A percentile compares a stretch with the other conserved stretches of the same genome.
These are phyloP conservation scores for Termitomyces sp. DNA, from an alignment of 768 basidiomycete species.

Conservation along the genomic window DNA sequence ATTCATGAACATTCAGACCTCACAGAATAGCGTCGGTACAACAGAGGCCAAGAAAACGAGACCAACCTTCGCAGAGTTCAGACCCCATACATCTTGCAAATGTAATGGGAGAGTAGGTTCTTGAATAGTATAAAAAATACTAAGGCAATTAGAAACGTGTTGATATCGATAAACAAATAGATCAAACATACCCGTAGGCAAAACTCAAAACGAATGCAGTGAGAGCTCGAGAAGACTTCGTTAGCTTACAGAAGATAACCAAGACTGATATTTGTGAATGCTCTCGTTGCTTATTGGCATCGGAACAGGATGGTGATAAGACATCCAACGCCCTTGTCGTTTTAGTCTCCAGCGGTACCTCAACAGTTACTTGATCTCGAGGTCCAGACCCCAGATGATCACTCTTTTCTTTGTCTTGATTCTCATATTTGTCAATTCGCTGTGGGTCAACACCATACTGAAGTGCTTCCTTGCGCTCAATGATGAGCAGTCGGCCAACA, in stretches of 20 bases:
- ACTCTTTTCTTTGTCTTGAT: background rate
- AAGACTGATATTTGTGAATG: constrained; percentile 27
- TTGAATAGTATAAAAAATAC: constrained; percentile 40
- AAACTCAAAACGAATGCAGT: constrained; percentile 39
- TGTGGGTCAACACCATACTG: constrained; percentile 41
- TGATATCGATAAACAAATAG: background rate
- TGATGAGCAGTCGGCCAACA: constrained; percentile 45
- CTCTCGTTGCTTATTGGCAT: background rate
- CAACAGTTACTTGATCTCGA: background rate
- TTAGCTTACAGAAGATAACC: constrained; percentile 34
- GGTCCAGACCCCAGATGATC: background rate
- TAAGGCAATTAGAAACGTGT: constrained; percentile 13
- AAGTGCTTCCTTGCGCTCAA: constrained; percentile 48
- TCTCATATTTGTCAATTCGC: background rate
- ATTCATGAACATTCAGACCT: constrained; percentile 12
- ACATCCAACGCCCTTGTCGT: background rate
- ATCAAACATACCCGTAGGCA: constrained; percentile 43
- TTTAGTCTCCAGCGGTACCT: background rate
- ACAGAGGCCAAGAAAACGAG: constrained; percentile 63
- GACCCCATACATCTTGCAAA: constrained; percentile 41
- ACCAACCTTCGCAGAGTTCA: constrained; percentile 48
- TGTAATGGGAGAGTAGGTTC: constrained; percentile 57
- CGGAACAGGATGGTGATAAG: background rate
- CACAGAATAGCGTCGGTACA: constrained; percentile 61
- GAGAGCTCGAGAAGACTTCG: constrained; percentile 43